Evolutionary conservation across 495 filamentous ascomycete species (phyloP), one percentile per base, ranked within the genome.

Genomic region (Clohesyomyces aquaticus): DNA sequence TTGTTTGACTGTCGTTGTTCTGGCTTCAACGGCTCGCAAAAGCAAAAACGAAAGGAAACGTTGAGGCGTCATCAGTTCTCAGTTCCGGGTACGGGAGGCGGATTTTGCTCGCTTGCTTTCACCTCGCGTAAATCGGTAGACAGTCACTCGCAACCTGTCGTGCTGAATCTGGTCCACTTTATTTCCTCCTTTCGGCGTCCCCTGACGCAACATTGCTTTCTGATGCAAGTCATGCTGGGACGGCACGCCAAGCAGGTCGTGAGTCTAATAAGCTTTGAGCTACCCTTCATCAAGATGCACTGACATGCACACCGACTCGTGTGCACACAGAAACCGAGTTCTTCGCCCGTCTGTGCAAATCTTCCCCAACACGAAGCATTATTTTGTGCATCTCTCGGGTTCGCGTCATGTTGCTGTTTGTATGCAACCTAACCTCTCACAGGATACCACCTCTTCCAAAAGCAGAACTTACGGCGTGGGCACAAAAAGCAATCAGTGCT

Each of bases 211-310:
- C 23, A 25, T 16, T 26, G n/a, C 19, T 29, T 59, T 21, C 46
- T 21, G 27, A 41, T 58, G 61, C 61, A 64, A 64, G 53, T 64
- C 61, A 64, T 64, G 61, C 54, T 27, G 48, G 35, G 22, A 51
- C 18, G 26, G 52, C 61, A 56, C 61, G 61, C 61, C 61, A 64
- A 64, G 61, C 22, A 43, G 16, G 42, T 27, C 38, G 43, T 51
- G 54, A 64, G n/a, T n/a, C n/a, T 42, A 52, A 52, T 52, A 56
- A 51, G 52, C 61, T 51, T 64, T 45, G 12, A 26, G n/a, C 27
- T 35, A 26, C 43, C 21, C 25, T 27, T 50, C 46, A 49, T 18
- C 29, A 32, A 55, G 22, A 49, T 14, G 59, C 59, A 55, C 59
- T 16, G 59, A 55, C 59, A 14, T 22, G 8, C 3, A 49, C 38